Percentiles rank a stretch among this genome's conserved stretches.
phyloP scores from a whole-genome alignment of 768 basidiomycete species.

The Phanerochaete sordida region DNA sequence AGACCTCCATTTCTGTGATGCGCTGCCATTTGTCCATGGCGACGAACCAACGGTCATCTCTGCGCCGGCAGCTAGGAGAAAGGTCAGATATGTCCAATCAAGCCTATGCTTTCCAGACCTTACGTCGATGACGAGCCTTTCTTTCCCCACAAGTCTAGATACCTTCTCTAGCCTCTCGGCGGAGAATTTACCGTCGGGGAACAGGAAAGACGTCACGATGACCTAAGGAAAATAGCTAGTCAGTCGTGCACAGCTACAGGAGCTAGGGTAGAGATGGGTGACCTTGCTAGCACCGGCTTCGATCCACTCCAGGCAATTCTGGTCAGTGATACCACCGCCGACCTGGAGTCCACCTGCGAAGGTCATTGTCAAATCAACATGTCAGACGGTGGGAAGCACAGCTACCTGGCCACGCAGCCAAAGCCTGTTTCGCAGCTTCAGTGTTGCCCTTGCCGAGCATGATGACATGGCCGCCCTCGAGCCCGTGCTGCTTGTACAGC shows the following conservation, averaged over 20 bases:
- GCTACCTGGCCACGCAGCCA: conserved; percentile 80
- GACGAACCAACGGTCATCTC: conserved; percentile 79
- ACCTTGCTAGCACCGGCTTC: conserved; percentile 90
- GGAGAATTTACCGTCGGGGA: conserved; percentile 80
- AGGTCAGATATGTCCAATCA: not conserved
- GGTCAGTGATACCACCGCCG: conserved; percentile 85
- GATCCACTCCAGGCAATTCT: conserved; percentile 83
- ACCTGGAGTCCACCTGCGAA: conserved; percentile 74
- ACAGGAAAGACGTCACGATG: conserved; percentile 96
- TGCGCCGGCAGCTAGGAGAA: conserved; percentile 70
- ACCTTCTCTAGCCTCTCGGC: conserved; percentile 64
- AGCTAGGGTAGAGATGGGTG: conserved; percentile 12
- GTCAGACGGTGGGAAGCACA: not conserved
- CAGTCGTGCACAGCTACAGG: too few relatives aligned
- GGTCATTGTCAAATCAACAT: not conserved
- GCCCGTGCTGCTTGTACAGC: conserved; percentile 64
- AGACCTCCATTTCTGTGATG: conserved; percentile 91
- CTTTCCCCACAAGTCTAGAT: conserved; percentile 67
- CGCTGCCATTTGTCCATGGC: conserved; percentile 99
- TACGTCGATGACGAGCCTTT: conserved; percentile 90
- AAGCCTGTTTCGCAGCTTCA: conserved; percentile 79
- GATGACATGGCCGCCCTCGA: conserved; percentile 92
- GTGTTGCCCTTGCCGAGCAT: conserved; percentile 93
- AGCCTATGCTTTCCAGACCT: conserved; percentile 50
- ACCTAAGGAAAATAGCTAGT: conserved; percentile 46